Conservation (phyloP, 2,329 filamentous ascomycete genomes). For the Clonostachys solani region DNA sequence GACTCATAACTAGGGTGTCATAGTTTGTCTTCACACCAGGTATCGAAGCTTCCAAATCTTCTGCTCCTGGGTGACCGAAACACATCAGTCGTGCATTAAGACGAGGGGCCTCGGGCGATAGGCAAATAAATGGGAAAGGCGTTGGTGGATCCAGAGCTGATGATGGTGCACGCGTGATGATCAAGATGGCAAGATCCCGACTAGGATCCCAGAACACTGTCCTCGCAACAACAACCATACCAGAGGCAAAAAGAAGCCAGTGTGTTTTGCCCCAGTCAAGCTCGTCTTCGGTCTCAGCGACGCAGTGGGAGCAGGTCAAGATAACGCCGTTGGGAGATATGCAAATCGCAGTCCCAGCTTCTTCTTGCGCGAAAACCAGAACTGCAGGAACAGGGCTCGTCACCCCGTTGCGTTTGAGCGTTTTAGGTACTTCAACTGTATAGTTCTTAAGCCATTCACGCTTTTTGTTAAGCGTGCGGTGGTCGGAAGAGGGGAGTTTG, state of each 20-base stretch:
- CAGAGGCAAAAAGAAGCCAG: conserved; percentile 39
- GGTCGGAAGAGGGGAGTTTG: too few relatives aligned
- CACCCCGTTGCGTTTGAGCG: too few relatives aligned
- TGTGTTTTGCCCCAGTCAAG: conserved; percentile 18
- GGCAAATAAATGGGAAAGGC: not conserved
- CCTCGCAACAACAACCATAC: conserved; percentile 27
- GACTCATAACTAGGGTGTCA: conserved; percentile 39
- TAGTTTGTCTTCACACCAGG: conserved; percentile 33
- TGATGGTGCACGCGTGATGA: conserved; percentile 17
- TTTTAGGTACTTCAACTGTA: too few relatives aligned
- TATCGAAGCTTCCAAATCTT: conserved; percentile 34
- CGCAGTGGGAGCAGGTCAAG: conserved; percentile 46
- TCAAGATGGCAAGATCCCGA: conserved; percentile 41
- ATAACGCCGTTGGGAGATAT: conserved; percentile 36
- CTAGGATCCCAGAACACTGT: conserved; percentile 32
- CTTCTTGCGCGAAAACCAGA: conserved; percentile 42
- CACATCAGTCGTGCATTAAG: conserved; percentile 18
- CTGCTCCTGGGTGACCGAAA: conserved; percentile 26
- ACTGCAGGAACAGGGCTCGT: conserved; percentile 2
- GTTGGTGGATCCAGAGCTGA: not conserved
- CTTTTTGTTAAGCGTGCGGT: too few relatives aligned
- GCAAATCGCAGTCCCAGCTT: conserved; percentile 47
- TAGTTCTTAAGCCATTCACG: too few relatives aligned
- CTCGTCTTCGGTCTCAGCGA: conserved; percentile 33
- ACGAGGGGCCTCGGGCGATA: conserved; percentile 9